These are phyloP conservation scores for Fusarium verrucosum DNA, from an alignment of 2,329 filamentous ascomycete species.

Conservation along the genomic window DNA sequence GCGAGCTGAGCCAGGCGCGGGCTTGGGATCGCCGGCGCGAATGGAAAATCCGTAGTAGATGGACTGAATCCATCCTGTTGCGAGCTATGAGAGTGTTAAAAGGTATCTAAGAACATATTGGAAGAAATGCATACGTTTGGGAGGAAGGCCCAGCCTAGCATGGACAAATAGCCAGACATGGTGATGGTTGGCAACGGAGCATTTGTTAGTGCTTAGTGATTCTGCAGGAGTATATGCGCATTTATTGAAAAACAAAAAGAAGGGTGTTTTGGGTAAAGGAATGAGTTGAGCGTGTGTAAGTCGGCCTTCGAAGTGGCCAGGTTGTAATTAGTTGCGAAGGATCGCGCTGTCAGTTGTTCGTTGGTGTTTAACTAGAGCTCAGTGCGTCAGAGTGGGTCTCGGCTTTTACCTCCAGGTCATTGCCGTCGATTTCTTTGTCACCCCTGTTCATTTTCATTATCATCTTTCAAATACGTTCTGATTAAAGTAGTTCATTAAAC, in stretches of 20 bases:
- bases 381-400: constrained; percentile 44
- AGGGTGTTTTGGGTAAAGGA: not conserved
- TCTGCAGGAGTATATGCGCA: not conserved
- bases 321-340: constrained; percentile 27
- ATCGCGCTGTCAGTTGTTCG: constrained; percentile 24
- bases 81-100: constrained; percentile 64
- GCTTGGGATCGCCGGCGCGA: constrained; percentile 86
- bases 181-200: constrained; percentile 49
- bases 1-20: constrained; percentile 72
- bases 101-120: not conserved
- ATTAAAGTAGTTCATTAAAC: not conserved
- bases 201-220: constrained; percentile 23
- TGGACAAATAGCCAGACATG: constrained; percentile 64
- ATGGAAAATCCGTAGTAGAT: constrained; percentile 90
- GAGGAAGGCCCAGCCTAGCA: constrained; percentile 67
- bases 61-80: constrained; percentile 78
- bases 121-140: constrained; percentile 55
- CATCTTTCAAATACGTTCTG: not conserved
- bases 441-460: not conserved
- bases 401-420: constrained; percentile 6
- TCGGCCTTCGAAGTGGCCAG: constrained; percentile 33
- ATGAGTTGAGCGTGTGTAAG: not conserved
- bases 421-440: not conserved
- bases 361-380: constrained; percentile 30
- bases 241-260: not conserved